A percentile compares a stretch with the other conserved stretches of the same genome.
These are phyloP conservation scores for Apiotrichum siamense DNA, from an alignment of 1,284 basidiomycete species.

Conservation along the genomic window DNA sequence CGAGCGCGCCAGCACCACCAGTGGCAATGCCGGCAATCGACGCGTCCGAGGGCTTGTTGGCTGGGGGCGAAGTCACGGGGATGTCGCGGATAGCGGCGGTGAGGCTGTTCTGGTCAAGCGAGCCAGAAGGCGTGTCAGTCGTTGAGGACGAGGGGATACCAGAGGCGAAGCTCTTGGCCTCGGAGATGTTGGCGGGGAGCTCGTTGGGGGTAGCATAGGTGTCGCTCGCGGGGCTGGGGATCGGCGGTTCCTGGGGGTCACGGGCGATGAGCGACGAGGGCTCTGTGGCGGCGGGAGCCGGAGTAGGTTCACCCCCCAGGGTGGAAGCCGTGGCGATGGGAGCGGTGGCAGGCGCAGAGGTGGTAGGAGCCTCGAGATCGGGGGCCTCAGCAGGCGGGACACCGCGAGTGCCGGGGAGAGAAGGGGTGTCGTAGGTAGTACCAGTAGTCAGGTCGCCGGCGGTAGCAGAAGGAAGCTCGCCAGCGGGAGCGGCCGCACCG, in stretches of 20 bases:
- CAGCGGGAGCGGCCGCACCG: too few species aligned
- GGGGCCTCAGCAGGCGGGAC: not conserved
- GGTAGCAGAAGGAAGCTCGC: not conserved
- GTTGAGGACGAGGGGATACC: not conserved
- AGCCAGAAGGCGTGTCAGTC: not conserved
- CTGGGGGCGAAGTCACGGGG: not conserved
- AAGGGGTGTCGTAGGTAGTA: not conserved
- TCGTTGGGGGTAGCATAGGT: not conserved
- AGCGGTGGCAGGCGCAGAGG: not conserved
- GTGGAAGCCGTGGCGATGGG: not conserved
- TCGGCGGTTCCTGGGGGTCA: too few species aligned
- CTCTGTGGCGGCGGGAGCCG: not conserved
- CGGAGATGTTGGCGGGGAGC: not conserved
- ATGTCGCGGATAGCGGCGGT: conserved; percentile 1
- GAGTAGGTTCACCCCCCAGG: not conserved
- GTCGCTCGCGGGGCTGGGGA: too few species aligned
- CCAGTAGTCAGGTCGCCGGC: not conserved
- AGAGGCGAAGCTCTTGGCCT: not conserved
- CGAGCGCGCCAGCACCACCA: not conserved
- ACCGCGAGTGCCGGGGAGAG: not conserved
- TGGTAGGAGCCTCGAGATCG: not conserved
- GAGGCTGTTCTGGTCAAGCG: not conserved
- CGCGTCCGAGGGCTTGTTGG: not conserved
- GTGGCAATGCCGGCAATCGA: not conserved
- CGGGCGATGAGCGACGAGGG: not conserved